phyloP scores from a whole-genome alignment of 1,284 basidiomycete species.

The Ceratobasidium sp. region DNA sequence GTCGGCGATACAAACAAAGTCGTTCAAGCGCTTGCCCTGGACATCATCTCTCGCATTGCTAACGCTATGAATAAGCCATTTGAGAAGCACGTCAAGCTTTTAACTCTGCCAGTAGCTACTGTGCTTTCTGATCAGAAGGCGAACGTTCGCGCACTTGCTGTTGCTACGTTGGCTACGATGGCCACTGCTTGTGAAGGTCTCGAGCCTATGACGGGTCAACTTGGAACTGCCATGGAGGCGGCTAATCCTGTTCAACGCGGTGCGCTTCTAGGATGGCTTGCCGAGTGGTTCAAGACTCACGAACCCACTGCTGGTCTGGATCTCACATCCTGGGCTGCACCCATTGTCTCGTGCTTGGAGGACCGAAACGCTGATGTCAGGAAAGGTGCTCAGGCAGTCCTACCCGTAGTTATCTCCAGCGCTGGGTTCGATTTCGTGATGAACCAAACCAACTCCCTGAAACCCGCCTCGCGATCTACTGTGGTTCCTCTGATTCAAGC shows the following conservation, averaged over 20 bases:
- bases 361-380: constrained; percentile 92
- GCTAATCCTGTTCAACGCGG: constrained; percentile 89
- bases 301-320: constrained; percentile 68
- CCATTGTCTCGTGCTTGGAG: constrained; percentile 84
- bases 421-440: constrained; percentile 87
- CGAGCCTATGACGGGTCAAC: constrained; percentile 78
- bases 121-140: constrained; percentile 95
- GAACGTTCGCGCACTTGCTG: constrained; percentile 78
- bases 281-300: constrained; percentile 76
- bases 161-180: constrained; percentile 82
- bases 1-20: constrained; percentile 93
- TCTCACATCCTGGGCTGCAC: constrained; percentile 70
- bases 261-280: constrained; percentile 85
- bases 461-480: constrained; percentile 87
- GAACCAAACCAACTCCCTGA: constrained; percentile 84
- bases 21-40: constrained; percentile 88
- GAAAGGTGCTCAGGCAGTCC: constrained; percentile 83
- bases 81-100: constrained; percentile 84
- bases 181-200: constrained; percentile 84
- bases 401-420: constrained; percentile 78
- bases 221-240: constrained; percentile 82
- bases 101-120: constrained; percentile 78
- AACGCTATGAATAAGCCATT: constrained; percentile 95
- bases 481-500: constrained; percentile 87
- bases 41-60: constrained; percentile 88